Percentiles rank a stretch among this genome's conserved stretches.
These are phyloP conservation scores for Neonectria neomacrospora DNA, from an alignment of 2,329 filamentous ascomycete species.

Conservation along the genomic window DNA sequence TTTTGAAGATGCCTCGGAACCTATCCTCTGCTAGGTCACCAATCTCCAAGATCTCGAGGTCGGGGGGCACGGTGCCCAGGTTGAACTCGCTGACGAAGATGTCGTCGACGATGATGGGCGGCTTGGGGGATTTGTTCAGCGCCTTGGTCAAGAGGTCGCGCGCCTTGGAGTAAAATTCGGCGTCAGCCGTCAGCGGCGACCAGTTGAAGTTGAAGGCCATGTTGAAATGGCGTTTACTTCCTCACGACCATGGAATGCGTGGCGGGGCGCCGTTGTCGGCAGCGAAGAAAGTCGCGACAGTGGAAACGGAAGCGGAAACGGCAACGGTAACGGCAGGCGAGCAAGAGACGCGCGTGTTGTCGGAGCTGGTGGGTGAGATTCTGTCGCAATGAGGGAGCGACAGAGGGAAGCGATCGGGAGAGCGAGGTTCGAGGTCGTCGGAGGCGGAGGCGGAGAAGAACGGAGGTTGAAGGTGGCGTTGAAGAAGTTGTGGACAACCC, in stretches of 20 bases:
- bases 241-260: conserved; percentile 49
- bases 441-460: conserved; percentile 14
- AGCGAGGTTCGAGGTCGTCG: conserved; percentile 23
- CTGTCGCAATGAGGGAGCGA: conserved; percentile 28
- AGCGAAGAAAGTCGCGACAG: conserved; percentile 29
- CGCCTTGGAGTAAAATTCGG: conserved; percentile 87
- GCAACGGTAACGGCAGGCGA: conserved; percentile 6
- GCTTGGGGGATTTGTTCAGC: conserved; percentile 97
- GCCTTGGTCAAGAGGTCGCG: conserved; percentile 94
- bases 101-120: conserved; percentile 98
- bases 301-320: conserved; percentile 18
- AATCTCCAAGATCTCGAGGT: conserved; percentile 97
- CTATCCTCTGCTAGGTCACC: conserved; percentile 96
- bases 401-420: conserved; percentile 25
- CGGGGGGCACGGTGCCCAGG: conserved; percentile 91
- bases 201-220: conserved; percentile 99
- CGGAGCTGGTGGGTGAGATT: conserved; percentile 20
- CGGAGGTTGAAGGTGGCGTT: conserved; percentile 14
- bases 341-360: conserved; percentile 32
- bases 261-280: conserved; percentile 40
- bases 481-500: conserved; percentile 12
- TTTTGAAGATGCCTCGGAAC: conserved; percentile 98
- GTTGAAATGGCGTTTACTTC: conserved; percentile 59
- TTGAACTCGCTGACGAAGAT: conserved; percentile 99
- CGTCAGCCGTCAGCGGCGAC: conserved; percentile 97